Conservation (phyloP, 495 filamentous ascomycete genomes). For the Elasticomyces elasticus region DNA sequence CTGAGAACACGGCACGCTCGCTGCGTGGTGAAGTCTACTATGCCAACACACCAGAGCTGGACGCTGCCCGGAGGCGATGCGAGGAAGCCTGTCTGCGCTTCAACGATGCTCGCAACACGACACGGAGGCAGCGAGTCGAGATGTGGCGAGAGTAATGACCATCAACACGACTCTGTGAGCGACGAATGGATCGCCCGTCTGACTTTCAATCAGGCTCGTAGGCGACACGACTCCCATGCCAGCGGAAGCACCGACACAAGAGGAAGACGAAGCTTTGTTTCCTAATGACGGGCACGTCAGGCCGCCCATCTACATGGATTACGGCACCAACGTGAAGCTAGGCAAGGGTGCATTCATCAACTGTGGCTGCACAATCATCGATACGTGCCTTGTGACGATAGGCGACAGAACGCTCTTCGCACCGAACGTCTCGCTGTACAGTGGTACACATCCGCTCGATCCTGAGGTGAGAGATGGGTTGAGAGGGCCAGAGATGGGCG, state of each 20-base stretch:
- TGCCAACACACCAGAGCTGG: constrained; percentile 46
- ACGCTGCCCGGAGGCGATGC: constrained; percentile 50
- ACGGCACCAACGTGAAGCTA: constrained; percentile 62
- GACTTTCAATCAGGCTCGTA: constrained; percentile 39
- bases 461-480: constrained; percentile 63
- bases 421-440: constrained; percentile 64
- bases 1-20: constrained; percentile 32
- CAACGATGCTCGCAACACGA: constrained; percentile 50
- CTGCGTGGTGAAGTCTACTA: constrained; percentile 36
- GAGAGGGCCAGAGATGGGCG: constrained; percentile 63
- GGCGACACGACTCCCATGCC: constrained; percentile 54
- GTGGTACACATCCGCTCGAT: constrained; percentile 67
- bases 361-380: constrained; percentile 62
- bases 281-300: constrained; percentile 59
- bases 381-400: constrained; percentile 67
- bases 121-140: constrained; percentile 49
- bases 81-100: constrained; percentile 48
- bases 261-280: constrained; percentile 52
- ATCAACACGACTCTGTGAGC: neutral
- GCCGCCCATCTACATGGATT: constrained; percentile 60
- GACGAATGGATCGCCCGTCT: constrained; percentile 7
- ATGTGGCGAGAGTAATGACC: constrained; percentile 59
- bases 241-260: constrained; percentile 39
- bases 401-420: constrained; percentile 73
- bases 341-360: constrained; percentile 67